Evolutionary conservation across 108 stramenopile genomes (phyloP).

Genomic region (Cyclostephanos tholiformis): DNA sequence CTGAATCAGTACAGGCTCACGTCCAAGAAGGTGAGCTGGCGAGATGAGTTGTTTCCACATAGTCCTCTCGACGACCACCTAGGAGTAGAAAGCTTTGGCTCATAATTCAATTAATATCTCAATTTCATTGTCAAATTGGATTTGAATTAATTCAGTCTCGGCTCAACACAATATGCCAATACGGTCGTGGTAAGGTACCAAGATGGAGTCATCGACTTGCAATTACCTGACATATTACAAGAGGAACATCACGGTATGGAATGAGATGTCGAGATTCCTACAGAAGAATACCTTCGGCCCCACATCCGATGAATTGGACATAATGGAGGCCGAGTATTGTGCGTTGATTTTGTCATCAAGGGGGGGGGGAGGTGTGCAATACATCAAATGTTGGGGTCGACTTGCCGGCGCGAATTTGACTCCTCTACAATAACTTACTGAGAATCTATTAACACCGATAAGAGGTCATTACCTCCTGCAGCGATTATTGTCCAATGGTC

Average conservation of each 20-base stretch:
- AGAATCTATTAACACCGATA: constrained; percentile 5
- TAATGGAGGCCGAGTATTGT: constrained; percentile 3
- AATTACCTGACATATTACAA: constrained; percentile 20
- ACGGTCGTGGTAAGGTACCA: no score
- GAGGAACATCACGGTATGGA: background rate
- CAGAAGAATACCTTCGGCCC: constrained; percentile 50
- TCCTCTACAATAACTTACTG: constrained; percentile 54
- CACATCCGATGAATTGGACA: constrained; percentile 18
- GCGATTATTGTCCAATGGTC: constrained; percentile 61
- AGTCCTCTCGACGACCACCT: no score
- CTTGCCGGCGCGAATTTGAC: constrained; percentile 56
- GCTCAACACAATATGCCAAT: no score
- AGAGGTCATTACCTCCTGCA: constrained; percentile 22
- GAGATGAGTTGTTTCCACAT: no score
- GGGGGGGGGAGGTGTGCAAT: constrained; percentile 56
- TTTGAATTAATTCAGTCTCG: no score
- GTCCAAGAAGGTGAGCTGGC: no score
- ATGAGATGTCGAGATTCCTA: constrained; percentile 41
- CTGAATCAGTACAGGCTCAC: no score
- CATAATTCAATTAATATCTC: no score
- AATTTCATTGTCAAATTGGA: no score
- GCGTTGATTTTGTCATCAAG: no score
- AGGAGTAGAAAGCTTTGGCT: no score
- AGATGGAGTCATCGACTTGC: no score
- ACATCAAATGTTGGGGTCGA: constrained; percentile 51